phyloP scores from a whole-genome alignment of 1,139 yeast genomes.

The Arxiozyma slooffiae region DNA sequence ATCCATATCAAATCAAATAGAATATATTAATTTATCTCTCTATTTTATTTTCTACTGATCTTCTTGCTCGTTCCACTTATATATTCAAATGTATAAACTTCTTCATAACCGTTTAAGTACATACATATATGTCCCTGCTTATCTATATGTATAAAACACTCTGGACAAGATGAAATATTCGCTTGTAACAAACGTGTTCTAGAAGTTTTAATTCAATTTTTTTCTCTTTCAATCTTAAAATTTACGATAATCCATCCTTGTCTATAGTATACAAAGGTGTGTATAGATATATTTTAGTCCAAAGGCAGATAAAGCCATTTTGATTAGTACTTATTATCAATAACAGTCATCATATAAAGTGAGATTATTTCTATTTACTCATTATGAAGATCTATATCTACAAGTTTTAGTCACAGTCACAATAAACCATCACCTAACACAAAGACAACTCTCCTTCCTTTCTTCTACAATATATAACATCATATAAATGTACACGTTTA shows the following conservation, averaged over 20 bases:
- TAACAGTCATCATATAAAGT: neutral
- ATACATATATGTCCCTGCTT: neutral
- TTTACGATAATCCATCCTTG: neutral
- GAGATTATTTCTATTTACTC: no score
- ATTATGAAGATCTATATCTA: no score
- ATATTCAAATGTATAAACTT: neutral
- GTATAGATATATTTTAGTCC: no score
- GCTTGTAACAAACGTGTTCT: neutral
- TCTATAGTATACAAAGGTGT: no score
- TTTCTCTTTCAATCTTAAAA: neutral
- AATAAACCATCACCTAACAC: neutral
- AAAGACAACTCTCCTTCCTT: neutral
- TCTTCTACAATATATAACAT: neutral
- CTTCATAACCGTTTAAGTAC: no score
- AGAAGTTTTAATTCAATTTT: neutral
- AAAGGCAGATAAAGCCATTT: no score
- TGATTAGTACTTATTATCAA: no score
- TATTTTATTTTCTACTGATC: no score
- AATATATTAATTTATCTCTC: neutral
- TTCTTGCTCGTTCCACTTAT: neutral
- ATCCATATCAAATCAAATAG: conserved; percentile 12
- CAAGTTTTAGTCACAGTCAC: neutral
- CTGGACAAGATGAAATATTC: neutral
- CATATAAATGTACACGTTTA: neutral
- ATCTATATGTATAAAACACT: neutral